These are phyloP conservation scores for Lippia alba DNA, from an alignment of 305 asterid species.

Conservation along the genomic window DNA sequence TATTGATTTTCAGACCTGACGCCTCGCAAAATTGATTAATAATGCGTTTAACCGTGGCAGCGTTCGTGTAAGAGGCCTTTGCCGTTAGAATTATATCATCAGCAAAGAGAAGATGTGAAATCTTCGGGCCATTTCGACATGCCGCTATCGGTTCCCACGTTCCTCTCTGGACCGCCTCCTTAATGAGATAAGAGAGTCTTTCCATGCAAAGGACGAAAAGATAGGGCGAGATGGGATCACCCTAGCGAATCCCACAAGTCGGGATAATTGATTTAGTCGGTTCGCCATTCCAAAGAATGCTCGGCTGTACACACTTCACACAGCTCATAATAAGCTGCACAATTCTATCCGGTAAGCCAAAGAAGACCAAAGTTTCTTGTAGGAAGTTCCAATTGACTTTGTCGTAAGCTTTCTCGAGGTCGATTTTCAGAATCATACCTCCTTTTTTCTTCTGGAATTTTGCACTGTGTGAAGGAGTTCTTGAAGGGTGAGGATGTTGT, in stretches of 20 bases:
- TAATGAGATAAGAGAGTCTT: neutral
- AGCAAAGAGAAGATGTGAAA: neutral
- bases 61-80: no score
- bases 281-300: neutral
- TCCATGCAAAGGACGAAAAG: neutral
- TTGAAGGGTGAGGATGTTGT: no score
- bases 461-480: no score
- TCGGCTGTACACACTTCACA: neutral
- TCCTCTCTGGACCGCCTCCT: neutral
- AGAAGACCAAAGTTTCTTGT: neutral
- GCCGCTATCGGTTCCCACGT: neutral
- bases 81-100: neutral
- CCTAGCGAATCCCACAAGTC: neutral
- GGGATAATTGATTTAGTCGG: neutral
- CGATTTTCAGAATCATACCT: no score
- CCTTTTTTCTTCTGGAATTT: no score
- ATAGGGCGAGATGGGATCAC: neutral
- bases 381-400: neutral
- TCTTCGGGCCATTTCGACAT: neutral
- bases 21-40: no score
- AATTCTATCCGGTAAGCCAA: neutral
- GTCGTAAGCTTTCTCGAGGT: no score
- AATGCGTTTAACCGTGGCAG: no score
- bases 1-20: no score
- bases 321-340: neutral